Base-by-base conservation (phyloP, 1,139 yeast species). In the Eremothecium sinecaudum region DNA sequence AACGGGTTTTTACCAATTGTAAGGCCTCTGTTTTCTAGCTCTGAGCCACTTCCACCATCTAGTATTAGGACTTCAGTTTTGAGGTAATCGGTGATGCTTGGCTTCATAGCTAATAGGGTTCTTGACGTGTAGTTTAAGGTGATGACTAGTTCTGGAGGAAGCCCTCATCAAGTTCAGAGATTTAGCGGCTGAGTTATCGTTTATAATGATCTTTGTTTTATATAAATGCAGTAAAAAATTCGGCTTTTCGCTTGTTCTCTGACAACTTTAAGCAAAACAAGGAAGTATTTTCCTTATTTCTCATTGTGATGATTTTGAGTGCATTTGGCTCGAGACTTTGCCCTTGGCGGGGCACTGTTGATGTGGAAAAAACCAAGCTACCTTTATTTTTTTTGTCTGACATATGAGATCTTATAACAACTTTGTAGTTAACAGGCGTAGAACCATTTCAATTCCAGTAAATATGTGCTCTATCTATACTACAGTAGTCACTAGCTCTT, bases 291-390 rank as follows among this genome's bases (percentile, higher is more conserved):
- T 49, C 51, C 53, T 41, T 34, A 41, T 45, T 46, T 17, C 15
- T 34, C 35, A 24, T 45, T 38, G 67, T 76, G 84, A 76, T 76
- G 84, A 76, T 71, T 59, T 62, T 60, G 87, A 79, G 86, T 79
- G 87, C 87, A 79, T 79, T 79, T 79, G 86, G 86, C 87, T 78
- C 86, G 83, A 79, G 86, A 74, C 77, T 58, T 69, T 35, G 33
- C 34, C 39, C 36, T 35, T 34, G 45, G 42, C 40, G 40, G 45
- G 48, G 31, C 34, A 64, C 56, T 69, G 80, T 75, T 80, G 78
- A 65, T 79, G 87, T 78, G 86, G 87, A 79, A 75, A 76, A 75
- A 75, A 66, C 73, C 83, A 67, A 74, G 87, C 87, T 79, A 79
- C 87, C 87, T 79, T 66, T 67, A 50, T 58, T 57, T 53, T 54